phyloP scores from a whole-genome alignment of 768 basidiomycete genomes.

The Hebeloma cylindrosporum region DNA sequence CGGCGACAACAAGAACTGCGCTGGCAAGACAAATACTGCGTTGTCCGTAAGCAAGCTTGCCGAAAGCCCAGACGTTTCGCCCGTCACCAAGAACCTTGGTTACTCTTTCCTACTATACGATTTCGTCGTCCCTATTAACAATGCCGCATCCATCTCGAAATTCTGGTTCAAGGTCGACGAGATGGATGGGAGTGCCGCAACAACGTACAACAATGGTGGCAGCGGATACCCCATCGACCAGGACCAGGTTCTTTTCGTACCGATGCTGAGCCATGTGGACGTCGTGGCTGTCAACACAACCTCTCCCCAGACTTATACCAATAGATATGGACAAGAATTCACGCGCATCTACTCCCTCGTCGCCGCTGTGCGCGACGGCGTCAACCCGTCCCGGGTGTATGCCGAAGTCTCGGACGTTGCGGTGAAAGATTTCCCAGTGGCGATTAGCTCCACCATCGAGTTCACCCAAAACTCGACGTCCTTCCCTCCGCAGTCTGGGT shows the following conservation, averaged over 20 bases:
- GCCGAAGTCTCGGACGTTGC: constrained; percentile 33
- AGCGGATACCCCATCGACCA: constrained; percentile 40
- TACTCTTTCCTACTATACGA: constrained; percentile 41
- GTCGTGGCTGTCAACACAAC: constrained; percentile 25
- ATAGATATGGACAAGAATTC: constrained; percentile 23
- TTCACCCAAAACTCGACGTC: constrained; percentile 28
- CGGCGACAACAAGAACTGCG: constrained; percentile 35
- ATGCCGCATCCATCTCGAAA: constrained; percentile 41
- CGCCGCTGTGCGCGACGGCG: constrained; percentile 30
- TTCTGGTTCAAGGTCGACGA: constrained; percentile 54
- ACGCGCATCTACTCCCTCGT: constrained; percentile 24
- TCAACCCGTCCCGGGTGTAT: constrained; percentile 35
- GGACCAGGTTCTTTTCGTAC: constrained; percentile 44
- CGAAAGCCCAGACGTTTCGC: constrained; percentile 37
- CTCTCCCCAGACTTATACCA: constrained; percentile 24
- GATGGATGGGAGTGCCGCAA: constrained; percentile 37
- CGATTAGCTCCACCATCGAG: constrained; percentile 30
- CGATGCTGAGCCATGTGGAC: constrained; percentile 34
- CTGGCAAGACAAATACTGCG: constrained; percentile 32
- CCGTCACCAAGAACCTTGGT: constrained; percentile 35
- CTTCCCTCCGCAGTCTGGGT: constrained; percentile 30
- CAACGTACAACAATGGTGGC: constrained; percentile 43
- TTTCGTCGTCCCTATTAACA: constrained; percentile 42
- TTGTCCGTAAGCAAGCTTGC: constrained; percentile 28
- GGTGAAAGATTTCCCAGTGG: constrained; percentile 28